Percentiles rank a stretch among this genome's conserved stretches.
phyloP scores from a whole-genome alignment of 2,329 filamentous ascomycete species.

The Nemania diffusa region DNA sequence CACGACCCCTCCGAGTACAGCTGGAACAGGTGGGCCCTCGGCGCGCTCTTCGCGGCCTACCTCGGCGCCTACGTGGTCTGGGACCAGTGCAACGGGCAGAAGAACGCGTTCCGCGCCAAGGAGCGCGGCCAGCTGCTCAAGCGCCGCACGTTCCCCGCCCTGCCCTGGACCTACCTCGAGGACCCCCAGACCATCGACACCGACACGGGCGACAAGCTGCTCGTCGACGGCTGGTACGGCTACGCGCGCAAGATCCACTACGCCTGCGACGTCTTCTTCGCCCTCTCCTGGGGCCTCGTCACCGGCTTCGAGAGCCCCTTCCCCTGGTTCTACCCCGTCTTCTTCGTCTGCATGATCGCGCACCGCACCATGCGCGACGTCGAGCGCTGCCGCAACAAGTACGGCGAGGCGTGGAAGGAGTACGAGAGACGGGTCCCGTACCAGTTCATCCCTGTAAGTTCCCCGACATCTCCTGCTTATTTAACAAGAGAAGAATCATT shows the following conservation, averaged over 20 bases:
- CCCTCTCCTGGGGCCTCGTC: conserved; percentile 62
- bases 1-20: conserved; percentile 81
- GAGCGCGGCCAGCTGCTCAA: conserved; percentile 76
- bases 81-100: conserved; percentile 92
- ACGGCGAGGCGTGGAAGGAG: conserved; percentile 83
- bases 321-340: conserved; percentile 89
- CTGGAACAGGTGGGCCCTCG: conserved; percentile 77
- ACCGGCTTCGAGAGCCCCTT: conserved; percentile 74
- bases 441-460: conserved; percentile 72
- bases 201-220: conserved; percentile 77
- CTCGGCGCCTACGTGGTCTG: conserved; percentile 89
- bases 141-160: conserved; percentile 86
- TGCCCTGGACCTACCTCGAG: conserved; percentile 86
- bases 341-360: conserved; percentile 82
- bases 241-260: conserved; percentile 72
- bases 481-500: too few species aligned
- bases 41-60: conserved; percentile 74
- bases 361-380: conserved; percentile 83
- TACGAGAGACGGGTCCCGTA: conserved; percentile 85
- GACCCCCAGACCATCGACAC: conserved; percentile 84
- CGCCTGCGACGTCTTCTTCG: conserved; percentile 61
- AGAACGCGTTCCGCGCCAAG: conserved; percentile 87
- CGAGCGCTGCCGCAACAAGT: conserved; percentile 78
- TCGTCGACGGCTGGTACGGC: conserved; percentile 88
- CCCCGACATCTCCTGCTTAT: neutral